phyloP scores from a whole-genome alignment of 371 early-diverging fungal genomes.

The Mortierella sp. region DNA sequence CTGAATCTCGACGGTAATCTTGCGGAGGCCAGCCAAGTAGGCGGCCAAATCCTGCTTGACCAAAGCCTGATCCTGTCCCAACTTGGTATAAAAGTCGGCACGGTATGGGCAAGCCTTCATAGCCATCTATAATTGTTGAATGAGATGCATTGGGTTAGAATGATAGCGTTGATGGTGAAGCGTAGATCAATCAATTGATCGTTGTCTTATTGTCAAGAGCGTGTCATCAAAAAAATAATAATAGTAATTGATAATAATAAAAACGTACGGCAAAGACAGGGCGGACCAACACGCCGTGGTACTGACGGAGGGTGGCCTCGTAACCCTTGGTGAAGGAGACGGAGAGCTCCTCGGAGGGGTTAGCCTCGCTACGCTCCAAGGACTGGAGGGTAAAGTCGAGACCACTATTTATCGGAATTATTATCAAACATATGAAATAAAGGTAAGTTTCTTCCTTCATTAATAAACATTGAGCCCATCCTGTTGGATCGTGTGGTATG shows the following conservation, averaged over 20 bases:
- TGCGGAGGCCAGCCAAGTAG: slow-evolving; percentile 84
- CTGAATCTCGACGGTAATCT: slow-evolving; percentile 67
- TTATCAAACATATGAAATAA: background rate
- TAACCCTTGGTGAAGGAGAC: slow-evolving; percentile 90
- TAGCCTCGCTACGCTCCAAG: slow-evolving; percentile 76
- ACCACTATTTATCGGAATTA: slow-evolving; percentile 64
- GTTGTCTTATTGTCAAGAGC: too few species aligned
- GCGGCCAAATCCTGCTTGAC: slow-evolving; percentile 68
- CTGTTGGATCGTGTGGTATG: background rate
- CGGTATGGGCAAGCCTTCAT: slow-evolving; percentile 96
- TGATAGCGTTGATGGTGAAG: background rate
- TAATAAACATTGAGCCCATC: background rate
- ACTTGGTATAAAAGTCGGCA: slow-evolving; percentile 86
- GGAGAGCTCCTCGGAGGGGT: slow-evolving; percentile 82
- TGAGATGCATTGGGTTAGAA: background rate
- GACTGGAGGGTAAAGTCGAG: slow-evolving; percentile 90
- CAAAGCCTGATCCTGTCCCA: slow-evolving; percentile 74
- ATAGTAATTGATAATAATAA: background rate
- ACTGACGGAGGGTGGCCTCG: slow-evolving; percentile 78
- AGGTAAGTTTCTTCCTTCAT: background rate
- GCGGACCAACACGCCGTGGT: slow-evolving; percentile 88
- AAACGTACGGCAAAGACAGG: slow-evolving; percentile 79
- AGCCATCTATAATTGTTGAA: slow-evolving; percentile 72
- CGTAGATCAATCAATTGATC: too few species aligned
- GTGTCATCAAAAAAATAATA: background rate